Conservation (phyloP, 2,329 filamentous ascomycete genomes). For the Ascochyta viciae-villosae region DNA sequence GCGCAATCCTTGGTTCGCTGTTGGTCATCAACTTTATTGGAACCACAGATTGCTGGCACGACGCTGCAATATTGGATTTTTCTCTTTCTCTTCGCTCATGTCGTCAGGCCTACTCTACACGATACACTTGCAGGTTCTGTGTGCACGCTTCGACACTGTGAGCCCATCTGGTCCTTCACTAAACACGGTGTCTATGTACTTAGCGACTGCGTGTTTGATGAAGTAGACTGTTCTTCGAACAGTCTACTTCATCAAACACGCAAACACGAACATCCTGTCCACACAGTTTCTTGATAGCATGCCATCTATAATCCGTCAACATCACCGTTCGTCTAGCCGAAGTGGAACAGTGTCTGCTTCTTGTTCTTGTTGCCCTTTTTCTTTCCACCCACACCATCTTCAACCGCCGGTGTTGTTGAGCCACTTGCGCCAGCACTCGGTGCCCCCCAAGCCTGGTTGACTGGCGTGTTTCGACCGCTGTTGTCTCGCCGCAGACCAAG, state of each 20-base stretch:
- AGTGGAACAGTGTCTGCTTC: constrained; percentile 60
- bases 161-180: not conserved
- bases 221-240: too few species aligned
- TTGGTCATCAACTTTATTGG: not conserved
- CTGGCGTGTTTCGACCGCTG: constrained; percentile 48
- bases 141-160: not conserved
- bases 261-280: too few species aligned
- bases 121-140: not conserved
- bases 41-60: not conserved
- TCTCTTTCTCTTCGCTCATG: not conserved
- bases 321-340: constrained; percentile 45
- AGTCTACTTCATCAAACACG: too few species aligned
- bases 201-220: too few species aligned
- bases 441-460: constrained; percentile 50
- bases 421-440: constrained; percentile 38
- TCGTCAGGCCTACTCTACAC: not conserved
- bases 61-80: not conserved
- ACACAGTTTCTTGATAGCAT: not conserved
- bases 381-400: constrained; percentile 42
- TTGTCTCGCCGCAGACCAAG: constrained; percentile 54
- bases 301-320: not conserved
- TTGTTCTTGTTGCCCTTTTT: constrained; percentile 59
- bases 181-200: not conserved
- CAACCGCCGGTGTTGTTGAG: constrained; percentile 30
- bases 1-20: not conserved